Evolutionary conservation across 1,284 basidiomycete genomes (phyloP).

Genomic region (Coniferiporia weirii): DNA sequence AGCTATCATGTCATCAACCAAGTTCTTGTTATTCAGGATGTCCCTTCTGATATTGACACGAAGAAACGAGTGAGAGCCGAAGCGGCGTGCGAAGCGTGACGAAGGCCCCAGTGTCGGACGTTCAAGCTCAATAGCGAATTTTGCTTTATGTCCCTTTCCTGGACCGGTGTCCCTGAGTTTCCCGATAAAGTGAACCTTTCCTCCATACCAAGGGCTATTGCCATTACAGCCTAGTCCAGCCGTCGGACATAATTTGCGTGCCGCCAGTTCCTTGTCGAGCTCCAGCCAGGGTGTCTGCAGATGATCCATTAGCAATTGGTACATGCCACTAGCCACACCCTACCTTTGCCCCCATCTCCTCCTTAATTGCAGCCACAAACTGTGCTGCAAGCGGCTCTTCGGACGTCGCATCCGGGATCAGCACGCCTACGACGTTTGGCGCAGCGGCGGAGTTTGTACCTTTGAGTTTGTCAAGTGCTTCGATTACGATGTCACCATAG

Average conservation of each 20-base stretch:
- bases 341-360: slow-evolving; percentile 36
- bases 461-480: slow-evolving; percentile 11
- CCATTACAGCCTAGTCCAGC: slow-evolving; percentile 33
- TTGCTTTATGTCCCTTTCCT: slow-evolving; percentile 10
- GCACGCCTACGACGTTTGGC: slow-evolving; percentile 13
- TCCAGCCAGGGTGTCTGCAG: slow-evolving; percentile 41
- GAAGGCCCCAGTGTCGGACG: slow-evolving; percentile 32
- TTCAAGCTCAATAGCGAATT: slow-evolving; percentile 33
- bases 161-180: slow-evolving; percentile 23
- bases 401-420: slow-evolving; percentile 5
- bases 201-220: slow-evolving; percentile 36
- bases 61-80: slow-evolving; percentile 36
- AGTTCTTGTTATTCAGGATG: slow-evolving; percentile 20
- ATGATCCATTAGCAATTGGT: not conserved
- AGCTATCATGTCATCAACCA: slow-evolving; percentile 25
- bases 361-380: slow-evolving; percentile 27
- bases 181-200: slow-evolving; percentile 35
- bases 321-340: not conserved
- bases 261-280: slow-evolving; percentile 37
- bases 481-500: slow-evolving; percentile 7
- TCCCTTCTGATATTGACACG: slow-evolving; percentile 27
- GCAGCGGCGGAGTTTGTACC: slow-evolving; percentile 21
- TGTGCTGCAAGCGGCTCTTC: not conserved
- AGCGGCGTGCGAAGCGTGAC: slow-evolving; percentile 33
- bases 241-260: slow-evolving; percentile 25